Evolutionary conservation across 306 rosid genomes (phyloP).

Genomic region (Cicer yamashitae): DNA sequence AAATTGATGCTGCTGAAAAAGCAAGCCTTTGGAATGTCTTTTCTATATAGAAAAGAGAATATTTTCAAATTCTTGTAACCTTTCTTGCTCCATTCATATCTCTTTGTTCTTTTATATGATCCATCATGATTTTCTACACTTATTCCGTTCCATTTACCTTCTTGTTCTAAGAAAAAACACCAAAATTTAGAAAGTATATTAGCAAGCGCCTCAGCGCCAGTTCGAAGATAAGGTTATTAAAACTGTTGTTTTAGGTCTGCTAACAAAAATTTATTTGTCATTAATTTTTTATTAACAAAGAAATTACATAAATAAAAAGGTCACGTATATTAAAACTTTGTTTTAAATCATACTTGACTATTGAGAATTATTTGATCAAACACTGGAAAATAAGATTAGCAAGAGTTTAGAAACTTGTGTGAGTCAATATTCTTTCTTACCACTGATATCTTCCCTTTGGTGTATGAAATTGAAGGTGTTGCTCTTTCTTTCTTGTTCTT

Average conservation of each 20-base stretch:
- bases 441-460: constrained; percentile 48
- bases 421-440: constrained; percentile 52
- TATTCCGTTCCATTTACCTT: constrained; percentile 48
- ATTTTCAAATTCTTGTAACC: constrained; percentile 56
- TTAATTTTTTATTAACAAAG: too few relatives aligned
- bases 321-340: too few relatives aligned
- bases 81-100: constrained; percentile 45
- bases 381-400: neutral
- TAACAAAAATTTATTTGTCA: too few relatives aligned
- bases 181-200: neutral
- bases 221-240: too few relatives aligned
- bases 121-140: constrained; percentile 45
- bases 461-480: constrained; percentile 45
- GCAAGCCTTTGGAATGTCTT: constrained; percentile 60
- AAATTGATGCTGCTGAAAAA: constrained; percentile 56
- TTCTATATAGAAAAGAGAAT: constrained; percentile 53
- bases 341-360: neutral
- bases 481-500: constrained; percentile 51
- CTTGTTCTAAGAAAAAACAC: constrained; percentile 53
- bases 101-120: constrained; percentile 43
- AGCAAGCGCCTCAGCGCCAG: neutral
- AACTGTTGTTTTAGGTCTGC: too few relatives aligned
- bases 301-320: too few relatives aligned
- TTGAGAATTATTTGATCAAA: neutral
- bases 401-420: neutral